Base-by-base conservation (phyloP, 73 alveolate species). In the Paramecium tetraurelia region DNA sequence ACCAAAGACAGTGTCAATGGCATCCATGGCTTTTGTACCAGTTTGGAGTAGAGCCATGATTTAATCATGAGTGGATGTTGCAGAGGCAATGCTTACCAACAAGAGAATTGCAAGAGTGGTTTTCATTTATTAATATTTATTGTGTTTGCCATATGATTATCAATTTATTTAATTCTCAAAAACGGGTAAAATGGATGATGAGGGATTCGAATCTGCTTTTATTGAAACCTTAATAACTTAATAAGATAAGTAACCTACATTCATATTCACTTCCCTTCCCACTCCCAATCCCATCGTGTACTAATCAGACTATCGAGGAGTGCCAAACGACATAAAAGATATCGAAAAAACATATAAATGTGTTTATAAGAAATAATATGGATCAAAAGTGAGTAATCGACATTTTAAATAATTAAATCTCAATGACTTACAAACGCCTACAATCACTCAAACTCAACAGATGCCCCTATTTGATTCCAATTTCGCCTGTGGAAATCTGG, bases 401-500 rank as follows among this genome's bases (percentile, higher is more conserved):
- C 69, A 3, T 53, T 53, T 18, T 53, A 53, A 53, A 53, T 53
- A n/a, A 53, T 53, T 53, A 53, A 53, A 53, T 53, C 69, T 53
- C 12, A 53, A 53, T 53, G 69, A 53, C 16, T 53, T 53, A 18
- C 14, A 53, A 53, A 53, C 27, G 21, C 69, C 69, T 31, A 63
- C 48, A 7, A 63, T 63, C 3, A 33, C 84, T 12, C 50, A 63
- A 63, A 31, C 31, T 4, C 46, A 63, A 63, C 44, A 63, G 20
- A 27, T 14, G 9, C 84, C 21, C 7, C 24, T 92, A 35, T 95
- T 95, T 93, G 97, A 95, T 83, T 57, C 97, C 2, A 89, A 92
- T 57, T 95, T 95, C 89, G 95, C 75, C 29, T 46, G 93, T 44
- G 98, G 98, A 24, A 95, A 95, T 63, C 77, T 95, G 20, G 94